phyloP scores from a whole-genome alignment of 2,329 filamentous ascomycete genomes.

The Scleromitrula shiraiana region DNA sequence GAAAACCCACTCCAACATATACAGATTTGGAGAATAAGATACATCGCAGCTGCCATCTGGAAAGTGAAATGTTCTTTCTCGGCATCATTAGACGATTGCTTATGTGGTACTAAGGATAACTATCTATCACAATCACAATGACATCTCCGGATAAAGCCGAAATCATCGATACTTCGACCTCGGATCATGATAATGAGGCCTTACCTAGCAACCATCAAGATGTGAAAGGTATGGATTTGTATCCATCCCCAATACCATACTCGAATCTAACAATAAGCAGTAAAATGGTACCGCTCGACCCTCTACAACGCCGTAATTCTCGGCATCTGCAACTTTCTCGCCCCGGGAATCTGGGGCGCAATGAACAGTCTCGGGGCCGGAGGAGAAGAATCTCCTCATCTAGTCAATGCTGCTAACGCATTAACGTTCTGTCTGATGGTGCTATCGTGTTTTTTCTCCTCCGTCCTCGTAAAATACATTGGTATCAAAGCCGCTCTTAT shows the following conservation, averaged over 20 bases:
- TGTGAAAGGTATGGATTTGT: too few relatives aligned
- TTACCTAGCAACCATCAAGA: constrained; percentile 12
- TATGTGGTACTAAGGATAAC: too few relatives aligned
- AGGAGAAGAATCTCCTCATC: constrained; percentile 53
- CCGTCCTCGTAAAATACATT: constrained; percentile 55
- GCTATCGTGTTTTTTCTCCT: constrained; percentile 58
- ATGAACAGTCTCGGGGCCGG: constrained; percentile 69
- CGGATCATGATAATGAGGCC: too few relatives aligned
- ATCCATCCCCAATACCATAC: too few relatives aligned
- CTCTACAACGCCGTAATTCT: constrained; percentile 67
- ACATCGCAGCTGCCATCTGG: too few relatives aligned
- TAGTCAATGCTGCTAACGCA: constrained; percentile 61
- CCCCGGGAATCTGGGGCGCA: constrained; percentile 64
- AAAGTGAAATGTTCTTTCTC: too few relatives aligned
- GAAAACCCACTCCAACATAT: too few relatives aligned
- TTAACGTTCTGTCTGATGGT: constrained; percentile 69
- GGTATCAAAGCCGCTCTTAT: constrained; percentile 65
- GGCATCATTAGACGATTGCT: too few relatives aligned
- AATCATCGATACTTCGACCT: too few relatives aligned
- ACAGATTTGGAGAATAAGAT: too few relatives aligned
- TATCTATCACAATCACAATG: too few relatives aligned
- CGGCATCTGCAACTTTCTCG: constrained; percentile 61
- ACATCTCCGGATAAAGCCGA: too few relatives aligned
- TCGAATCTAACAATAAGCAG: constrained; percentile 9
- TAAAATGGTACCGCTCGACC: constrained; percentile 61